Conservation (phyloP, 768 basidiomycete species). For the Mrakia blollopis region DNA sequence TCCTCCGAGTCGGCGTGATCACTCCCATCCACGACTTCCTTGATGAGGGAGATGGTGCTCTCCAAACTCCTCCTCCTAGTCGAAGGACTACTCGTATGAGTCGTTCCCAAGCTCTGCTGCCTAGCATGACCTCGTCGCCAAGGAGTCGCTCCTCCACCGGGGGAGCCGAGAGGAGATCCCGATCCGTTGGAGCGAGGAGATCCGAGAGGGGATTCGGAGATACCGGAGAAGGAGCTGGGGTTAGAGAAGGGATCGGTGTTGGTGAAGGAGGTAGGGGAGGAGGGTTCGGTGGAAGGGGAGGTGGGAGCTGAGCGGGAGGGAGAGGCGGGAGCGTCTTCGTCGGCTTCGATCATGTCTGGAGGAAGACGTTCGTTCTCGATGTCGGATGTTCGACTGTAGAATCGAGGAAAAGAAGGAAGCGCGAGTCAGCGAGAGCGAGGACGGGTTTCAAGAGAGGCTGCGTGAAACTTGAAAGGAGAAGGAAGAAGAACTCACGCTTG, state of each 20-base stretch:
- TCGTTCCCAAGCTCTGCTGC: slow-evolving; percentile 84
- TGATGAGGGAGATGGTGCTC: slow-evolving; percentile 90
- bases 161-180: slow-evolving; percentile 34
- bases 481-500: slow-evolving; percentile 71
- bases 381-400: slow-evolving; percentile 79
- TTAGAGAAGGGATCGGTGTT: slow-evolving; percentile 13
- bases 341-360: slow-evolving; percentile 67
- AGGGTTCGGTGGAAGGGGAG: slow-evolving; percentile 39
- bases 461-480: background rate
- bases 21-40: slow-evolving; percentile 81
- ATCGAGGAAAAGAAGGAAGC: background rate
- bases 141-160: slow-evolving; percentile 45
- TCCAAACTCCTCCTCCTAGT: slow-evolving; percentile 86
- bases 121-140: slow-evolving; percentile 62
- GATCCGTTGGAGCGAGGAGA: slow-evolving; percentile 41
- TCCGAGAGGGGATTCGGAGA: slow-evolving; percentile 22
- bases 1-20: slow-evolving; percentile 47
- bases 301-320: slow-evolving; percentile 35
- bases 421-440: slow-evolving; percentile 5
- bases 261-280: slow-evolving; percentile 19
- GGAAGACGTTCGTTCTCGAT: slow-evolving; percentile 99
- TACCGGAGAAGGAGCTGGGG: background rate
- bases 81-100: slow-evolving; percentile 81
- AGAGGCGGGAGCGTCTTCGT: slow-evolving; percentile 46
- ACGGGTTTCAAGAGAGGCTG: background rate